Conservation (phyloP, 2,329 filamentous ascomycete genomes). For the Arthroderma sp. region DNA sequence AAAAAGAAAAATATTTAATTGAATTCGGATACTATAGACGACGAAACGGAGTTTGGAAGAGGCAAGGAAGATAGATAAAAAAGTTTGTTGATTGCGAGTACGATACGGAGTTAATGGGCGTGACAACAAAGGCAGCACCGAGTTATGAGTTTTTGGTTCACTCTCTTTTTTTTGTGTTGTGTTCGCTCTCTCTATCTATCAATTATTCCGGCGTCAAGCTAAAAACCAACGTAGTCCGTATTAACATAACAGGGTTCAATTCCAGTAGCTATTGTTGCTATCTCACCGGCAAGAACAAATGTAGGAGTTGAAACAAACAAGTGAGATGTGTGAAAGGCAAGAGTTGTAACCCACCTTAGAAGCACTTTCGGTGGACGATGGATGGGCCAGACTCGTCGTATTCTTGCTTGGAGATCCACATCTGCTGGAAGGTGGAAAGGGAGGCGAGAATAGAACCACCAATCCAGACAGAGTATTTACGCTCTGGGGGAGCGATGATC, state of each 20-base stretch:
- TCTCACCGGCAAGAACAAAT: conserved; percentile 12
- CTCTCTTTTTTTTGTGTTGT: neutral
- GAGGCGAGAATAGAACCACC: conserved; percentile 99
- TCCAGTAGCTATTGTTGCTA: conserved; percentile 5
- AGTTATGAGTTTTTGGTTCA: neutral
- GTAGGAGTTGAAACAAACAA: neutral
- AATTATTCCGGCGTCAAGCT: conserved; percentile 5
- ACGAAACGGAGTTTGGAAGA: neutral
- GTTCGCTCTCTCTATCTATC: conserved; percentile 7
- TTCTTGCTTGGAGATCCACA: conserved; percentile 99
- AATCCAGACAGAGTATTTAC: conserved; percentile 99
- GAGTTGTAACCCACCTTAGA: conserved; percentile 58
- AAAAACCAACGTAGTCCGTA: conserved; percentile 6
- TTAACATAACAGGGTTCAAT: conserved; percentile 4
- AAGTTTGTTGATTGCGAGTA: neutral
- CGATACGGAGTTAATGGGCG: conserved; percentile 1
- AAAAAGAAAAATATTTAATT: conserved; percentile 2
- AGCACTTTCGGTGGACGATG: conserved; percentile 99
- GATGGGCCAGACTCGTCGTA: conserved; percentile 99
- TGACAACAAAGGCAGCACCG: neutral
- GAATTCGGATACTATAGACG: conserved; percentile 6
- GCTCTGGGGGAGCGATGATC: conserved; percentile 99
- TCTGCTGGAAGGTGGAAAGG: conserved; percentile 99
- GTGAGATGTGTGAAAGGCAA: neutral
- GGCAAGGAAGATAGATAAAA: neutral